phyloP scores from a whole-genome alignment of 1,284 basidiomycete species.

The Hypsizygus ulmarius region DNA sequence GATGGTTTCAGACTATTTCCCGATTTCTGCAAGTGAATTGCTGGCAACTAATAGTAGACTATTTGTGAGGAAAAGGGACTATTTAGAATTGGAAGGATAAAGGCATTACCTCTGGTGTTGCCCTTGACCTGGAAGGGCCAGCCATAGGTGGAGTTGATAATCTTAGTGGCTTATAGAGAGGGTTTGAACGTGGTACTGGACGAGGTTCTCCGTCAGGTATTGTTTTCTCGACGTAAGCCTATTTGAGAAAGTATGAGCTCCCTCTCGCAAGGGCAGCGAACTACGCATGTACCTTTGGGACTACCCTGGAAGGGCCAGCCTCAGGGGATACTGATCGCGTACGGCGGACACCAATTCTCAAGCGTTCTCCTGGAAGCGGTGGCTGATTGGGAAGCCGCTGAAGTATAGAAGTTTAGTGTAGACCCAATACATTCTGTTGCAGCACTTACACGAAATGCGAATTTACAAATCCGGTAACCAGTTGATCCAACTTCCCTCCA shows the following conservation, averaged over 20 bases:
- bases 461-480: conserved; percentile 10
- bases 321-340: not conserved
- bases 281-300: too few species aligned
- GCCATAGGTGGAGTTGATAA: too few species aligned
- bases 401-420: not conserved
- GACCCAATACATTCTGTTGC: not conserved
- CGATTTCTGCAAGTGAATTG: not conserved
- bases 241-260: too few species aligned
- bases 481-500: conserved; percentile 5
- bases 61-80: too few species aligned
- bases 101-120: too few species aligned
- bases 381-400: conserved; percentile 1
- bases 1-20: not conserved
- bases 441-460: conserved; percentile 3
- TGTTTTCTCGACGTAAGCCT: too few species aligned
- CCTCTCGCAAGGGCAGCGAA: too few species aligned
- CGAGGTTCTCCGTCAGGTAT: too few species aligned
- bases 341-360: not conserved
- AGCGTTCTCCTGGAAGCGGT: not conserved
- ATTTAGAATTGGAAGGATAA: too few species aligned
- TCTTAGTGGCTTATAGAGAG: too few species aligned
- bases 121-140: too few species aligned
- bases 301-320: not conserved
- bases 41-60: not conserved
- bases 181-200: too few species aligned